Conservation (phyloP, 805 yeast genomes). For the Komagataella ulmi region DNA sequence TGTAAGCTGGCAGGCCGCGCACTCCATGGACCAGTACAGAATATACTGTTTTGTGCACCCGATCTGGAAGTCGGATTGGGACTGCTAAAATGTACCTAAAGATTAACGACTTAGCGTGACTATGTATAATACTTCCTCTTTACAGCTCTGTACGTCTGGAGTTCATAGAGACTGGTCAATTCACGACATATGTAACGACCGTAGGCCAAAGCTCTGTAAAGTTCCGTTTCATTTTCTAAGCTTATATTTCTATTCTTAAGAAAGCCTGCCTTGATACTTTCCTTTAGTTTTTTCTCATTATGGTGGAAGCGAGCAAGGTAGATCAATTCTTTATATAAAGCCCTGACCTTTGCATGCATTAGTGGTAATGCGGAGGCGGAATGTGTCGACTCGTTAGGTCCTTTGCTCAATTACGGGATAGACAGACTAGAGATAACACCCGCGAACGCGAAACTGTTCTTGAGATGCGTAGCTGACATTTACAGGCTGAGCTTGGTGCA, state of each 20-base stretch:
- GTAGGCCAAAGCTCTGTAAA: conserved; percentile 14
- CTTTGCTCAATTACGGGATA: too few species aligned
- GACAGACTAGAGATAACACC: too few species aligned
- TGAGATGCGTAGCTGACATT: too few species aligned
- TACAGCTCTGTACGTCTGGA: conserved; percentile 18
- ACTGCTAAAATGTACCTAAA: neutral
- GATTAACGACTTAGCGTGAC: neutral
- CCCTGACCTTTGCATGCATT: conserved; percentile 15
- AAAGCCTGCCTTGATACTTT: conserved; percentile 9
- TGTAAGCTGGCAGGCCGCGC: neutral
- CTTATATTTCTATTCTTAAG: conserved; percentile 9
- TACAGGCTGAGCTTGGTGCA: neutral
- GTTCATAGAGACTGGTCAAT: conserved; percentile 20
- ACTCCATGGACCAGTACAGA: neutral
- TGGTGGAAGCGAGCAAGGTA: conserved; percentile 16
- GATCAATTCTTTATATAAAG: conserved; percentile 15
- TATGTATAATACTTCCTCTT: conserved; percentile 9
- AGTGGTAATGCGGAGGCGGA: neutral
- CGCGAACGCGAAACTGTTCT: neutral
- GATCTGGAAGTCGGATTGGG: neutral
- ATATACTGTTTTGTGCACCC: neutral
- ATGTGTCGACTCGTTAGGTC: neutral
- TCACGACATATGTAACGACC: conserved; percentile 16
- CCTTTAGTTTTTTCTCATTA: neutral
- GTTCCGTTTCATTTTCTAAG: conserved; percentile 7